Base-by-base conservation (phyloP, 1,139 yeast species). In the Suzukiozyma palmioleophila region DNA sequence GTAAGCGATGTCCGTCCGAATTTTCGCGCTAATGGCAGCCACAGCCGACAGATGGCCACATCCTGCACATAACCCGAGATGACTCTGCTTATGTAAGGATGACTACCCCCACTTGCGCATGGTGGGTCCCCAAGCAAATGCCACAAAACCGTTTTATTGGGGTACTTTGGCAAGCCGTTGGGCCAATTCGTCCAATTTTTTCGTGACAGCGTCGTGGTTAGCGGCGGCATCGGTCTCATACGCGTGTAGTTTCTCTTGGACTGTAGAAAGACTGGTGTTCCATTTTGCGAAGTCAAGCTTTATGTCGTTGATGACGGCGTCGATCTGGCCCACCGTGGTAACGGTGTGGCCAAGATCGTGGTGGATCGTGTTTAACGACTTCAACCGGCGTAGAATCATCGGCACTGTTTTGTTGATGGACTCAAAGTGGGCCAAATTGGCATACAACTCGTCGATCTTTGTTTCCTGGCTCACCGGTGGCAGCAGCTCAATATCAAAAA, bases 321-420 rank as follows among this genome's bases (percentile, higher is more conserved):
- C 79, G 27, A 78, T 44, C 7, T 48, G 48, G 8, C 49, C 48
- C 6, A 62, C 56, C n/a, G 60, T 54, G 4, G 51, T 48, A 3
- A 64, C 57, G 8, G 60, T 49, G 16, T 47, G 53, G 8, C 64
- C 64, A 27, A 66, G 43, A 18, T 69, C 73, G 5, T 65, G 48
- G 49, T 79, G 84, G 2, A 77, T 59, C 0, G 52, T 55, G 42
- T 69, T 66, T 35, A 79, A 57, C 0, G 73, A 56, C 42, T 70
- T 66, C 26, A 80, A 56, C 31, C 86, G 55, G 11, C 57, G 49
- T 2, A 74, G 40, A 1, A 78, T 39, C 3, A 57, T 50, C 0
- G 83, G 82, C 1, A 77, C 54, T 2, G 57, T 47, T 7, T 52
- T 45, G 13, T 58, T 59, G 29, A 68, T 56, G 1, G 49, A 49